phyloP scores from a whole-genome alignment of 805 yeast genomes.

The Teunomyces lycoperdinae region DNA sequence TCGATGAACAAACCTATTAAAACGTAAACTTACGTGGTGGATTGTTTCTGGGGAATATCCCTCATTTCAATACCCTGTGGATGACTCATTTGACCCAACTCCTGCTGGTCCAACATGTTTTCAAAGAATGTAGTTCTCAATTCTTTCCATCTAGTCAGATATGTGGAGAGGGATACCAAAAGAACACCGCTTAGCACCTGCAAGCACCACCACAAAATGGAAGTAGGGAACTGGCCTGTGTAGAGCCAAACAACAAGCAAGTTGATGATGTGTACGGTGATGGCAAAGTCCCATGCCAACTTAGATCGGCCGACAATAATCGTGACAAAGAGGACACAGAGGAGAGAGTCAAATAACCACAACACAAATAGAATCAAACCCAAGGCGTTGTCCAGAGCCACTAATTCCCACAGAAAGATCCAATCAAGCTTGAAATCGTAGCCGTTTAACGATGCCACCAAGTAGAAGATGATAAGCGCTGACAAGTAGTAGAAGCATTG shows the following conservation, averaged over 20 bases:
- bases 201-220: slow-evolving; percentile 79
- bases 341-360: slow-evolving; percentile 81
- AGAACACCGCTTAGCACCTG: slow-evolving; percentile 67
- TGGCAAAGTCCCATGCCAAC: slow-evolving; percentile 92
- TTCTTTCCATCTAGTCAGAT: slow-evolving; percentile 90
- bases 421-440: slow-evolving; percentile 62
- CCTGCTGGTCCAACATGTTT: slow-evolving; percentile 63
- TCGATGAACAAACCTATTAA: not conserved
- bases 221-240: slow-evolving; percentile 64
- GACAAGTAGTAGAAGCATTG: slow-evolving; percentile 77
- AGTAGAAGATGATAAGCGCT: slow-evolving; percentile 63
- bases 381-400: slow-evolving; percentile 71
- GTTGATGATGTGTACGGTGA: slow-evolving; percentile 86
- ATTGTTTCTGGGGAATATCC: slow-evolving; percentile 8
- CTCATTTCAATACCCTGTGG: slow-evolving; percentile 18
- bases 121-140: slow-evolving; percentile 86
- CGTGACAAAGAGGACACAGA: slow-evolving; percentile 82
- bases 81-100: slow-evolving; percentile 36
- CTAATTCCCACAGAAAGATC: slow-evolving; percentile 77
- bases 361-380: slow-evolving; percentile 72
- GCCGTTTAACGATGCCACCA: slow-evolving; percentile 69
- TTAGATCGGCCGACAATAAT: slow-evolving; percentile 89
- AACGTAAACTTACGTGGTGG: not conserved
- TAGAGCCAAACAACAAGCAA: slow-evolving; percentile 65
- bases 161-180: slow-evolving; percentile 79